Evolutionary conservation across 31 red algal genomes (phyloP).

Genomic region (Odonthalia washingtoniensis): DNA sequence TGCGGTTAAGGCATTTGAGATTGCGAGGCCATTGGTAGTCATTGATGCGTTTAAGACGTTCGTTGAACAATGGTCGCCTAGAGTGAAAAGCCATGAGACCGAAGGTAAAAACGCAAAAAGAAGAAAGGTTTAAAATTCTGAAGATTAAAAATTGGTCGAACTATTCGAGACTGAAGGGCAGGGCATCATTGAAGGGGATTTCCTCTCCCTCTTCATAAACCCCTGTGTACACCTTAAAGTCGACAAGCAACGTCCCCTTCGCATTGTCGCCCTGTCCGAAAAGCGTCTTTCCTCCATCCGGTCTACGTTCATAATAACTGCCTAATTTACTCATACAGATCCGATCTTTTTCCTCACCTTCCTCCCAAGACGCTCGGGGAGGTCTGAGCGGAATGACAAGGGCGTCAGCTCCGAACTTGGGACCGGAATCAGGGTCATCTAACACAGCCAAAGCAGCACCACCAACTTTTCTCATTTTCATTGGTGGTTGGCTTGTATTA

Average conservation of each 20-base stretch:
- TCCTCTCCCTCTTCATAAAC: constrained; percentile 84
- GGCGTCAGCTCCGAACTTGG: constrained; percentile 81
- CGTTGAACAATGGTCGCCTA: too few species aligned
- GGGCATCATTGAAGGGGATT: constrained; percentile 80
- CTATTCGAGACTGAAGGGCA: constrained; percentile 78
- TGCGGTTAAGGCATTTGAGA: too few species aligned
- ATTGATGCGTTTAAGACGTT: too few species aligned
- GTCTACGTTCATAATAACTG: constrained; percentile 73
- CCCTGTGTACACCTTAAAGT: constrained; percentile 70
- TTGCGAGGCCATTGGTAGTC: too few species aligned
- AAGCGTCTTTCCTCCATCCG: constrained; percentile 64
- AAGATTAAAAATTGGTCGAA: too few species aligned
- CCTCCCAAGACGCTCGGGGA: constrained; percentile 39
- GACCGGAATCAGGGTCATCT: constrained; percentile 83
- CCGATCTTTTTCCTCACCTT: constrained; percentile 51
- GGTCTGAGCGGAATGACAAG: constrained; percentile 70
- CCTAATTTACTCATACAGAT: constrained; percentile 73
- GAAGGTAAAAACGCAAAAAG: too few species aligned
- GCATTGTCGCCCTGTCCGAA: constrained; percentile 73
- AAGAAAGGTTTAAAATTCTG: too few species aligned
- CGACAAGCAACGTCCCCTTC: constrained; percentile 48
- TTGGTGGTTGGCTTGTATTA: constrained; percentile 58
- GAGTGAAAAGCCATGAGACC: too few species aligned
- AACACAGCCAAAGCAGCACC: constrained; percentile 72
- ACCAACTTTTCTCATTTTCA: constrained; percentile 84